Evolutionary conservation across 2,329 filamentous ascomycete species (phyloP), one percentile per base, ranked within the genome.

Genomic region (Teratosphaeria destructans): DNA sequence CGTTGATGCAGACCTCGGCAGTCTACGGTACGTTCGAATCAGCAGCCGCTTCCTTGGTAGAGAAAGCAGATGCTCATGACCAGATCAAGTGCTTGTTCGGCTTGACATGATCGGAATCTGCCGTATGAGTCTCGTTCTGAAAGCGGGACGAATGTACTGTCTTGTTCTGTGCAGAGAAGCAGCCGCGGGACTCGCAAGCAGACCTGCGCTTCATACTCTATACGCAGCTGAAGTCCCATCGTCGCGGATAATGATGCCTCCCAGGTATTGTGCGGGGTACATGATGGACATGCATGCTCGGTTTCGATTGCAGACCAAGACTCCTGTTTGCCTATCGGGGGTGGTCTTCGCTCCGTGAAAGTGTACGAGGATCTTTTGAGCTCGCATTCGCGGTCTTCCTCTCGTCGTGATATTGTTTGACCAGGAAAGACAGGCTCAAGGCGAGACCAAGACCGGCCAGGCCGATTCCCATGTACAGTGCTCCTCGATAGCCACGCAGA

Each of bases 391-490:
- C 12, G 14, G 12, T 56, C 37, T 56, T 56, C 23, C 27, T 47
- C 26, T 43, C 32, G 34, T 56, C 55, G 11, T 53, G 57, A 34
- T 64, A 63, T 26, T 57, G 63, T 60, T 67, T 68, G 29, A 60
- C 56, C 58, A 70, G 53, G 56, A 71, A 71, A n/a, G 64, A 57
- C 26, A 70, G 57, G 29, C 66, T 68, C 19, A 70, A 55, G 23
- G 63, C 55, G 26, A 71, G 52, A 3, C 70, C 70, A 3, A 71
- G 56, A 10, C 67, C 67, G 2, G 64, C 63, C 14, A 72, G 61
- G 2, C 69, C 71, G 32, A 75, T 72, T 0, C 70, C 74, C 62
- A 78, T 67, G 64, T 77, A 79, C 59, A 74, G 65, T 2, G 74
- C 76, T 3, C 72, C 70, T 6, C 77, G 70, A 59, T 75, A 78